phyloP scores from a whole-genome alignment of 768 basidiomycete genomes.

The Kwoniella europaea region DNA sequence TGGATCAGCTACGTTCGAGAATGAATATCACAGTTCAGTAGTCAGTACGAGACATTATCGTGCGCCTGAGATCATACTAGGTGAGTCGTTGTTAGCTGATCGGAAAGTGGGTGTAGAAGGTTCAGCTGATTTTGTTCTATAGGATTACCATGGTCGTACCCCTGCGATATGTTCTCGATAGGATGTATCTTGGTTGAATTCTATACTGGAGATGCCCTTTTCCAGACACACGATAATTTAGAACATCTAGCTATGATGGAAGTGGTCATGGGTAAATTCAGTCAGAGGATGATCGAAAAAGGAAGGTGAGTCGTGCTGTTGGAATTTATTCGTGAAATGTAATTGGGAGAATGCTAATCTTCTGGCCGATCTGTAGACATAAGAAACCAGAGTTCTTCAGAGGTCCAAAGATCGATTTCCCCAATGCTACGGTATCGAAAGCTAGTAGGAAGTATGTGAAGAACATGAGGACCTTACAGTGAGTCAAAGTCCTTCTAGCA shows the following conservation, averaged over 20 bases:
- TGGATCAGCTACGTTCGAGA: constrained; percentile 95
- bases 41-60: constrained; percentile 98
- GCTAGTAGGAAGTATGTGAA: constrained; percentile 94
- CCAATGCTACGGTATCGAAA: constrained; percentile 81
- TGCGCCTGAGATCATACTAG: constrained; percentile 97
- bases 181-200: constrained; percentile 99
- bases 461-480: constrained; percentile 78
- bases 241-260: constrained; percentile 99
- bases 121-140: constrained; percentile 20
- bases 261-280: constrained; percentile 98
- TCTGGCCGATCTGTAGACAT: constrained; percentile 59
- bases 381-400: constrained; percentile 94
- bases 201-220: constrained; percentile 95
- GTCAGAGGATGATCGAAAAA: constrained; percentile 69
- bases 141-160: constrained; percentile 98
- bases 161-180: constrained; percentile 97
- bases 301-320: constrained; percentile 42
- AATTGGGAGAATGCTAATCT: constrained; percentile 12
- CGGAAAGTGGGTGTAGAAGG: not conserved
- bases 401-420: constrained; percentile 84
- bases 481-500: constrained; percentile 44
- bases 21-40: constrained; percentile 97
- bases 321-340: not conserved
- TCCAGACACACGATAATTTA: constrained; percentile 98
- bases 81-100: constrained; percentile 61